Evolutionary conservation across 1,139 yeast genomes (phyloP), one percentile per base, ranked within the genome.

Genomic region (Saccharomyces pastorianus): DNA sequence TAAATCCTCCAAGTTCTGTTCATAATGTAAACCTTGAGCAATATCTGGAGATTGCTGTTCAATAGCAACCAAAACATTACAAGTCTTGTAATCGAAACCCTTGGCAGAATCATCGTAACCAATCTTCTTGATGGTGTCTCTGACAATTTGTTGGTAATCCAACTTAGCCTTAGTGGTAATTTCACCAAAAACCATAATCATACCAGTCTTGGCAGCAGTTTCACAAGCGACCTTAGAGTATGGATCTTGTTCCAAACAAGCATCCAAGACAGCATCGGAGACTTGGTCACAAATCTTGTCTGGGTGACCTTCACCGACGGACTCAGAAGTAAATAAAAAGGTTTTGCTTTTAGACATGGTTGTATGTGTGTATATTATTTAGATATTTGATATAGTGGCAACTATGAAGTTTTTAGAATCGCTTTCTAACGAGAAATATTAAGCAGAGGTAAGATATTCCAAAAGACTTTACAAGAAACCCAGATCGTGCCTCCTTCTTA

Each of bases 241-340:
- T 62, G 99, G 99, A 75, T 93, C 99, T 66, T 80, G 95, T 59
- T 88, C 84, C 67, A 93, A 80, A 81, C 98, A 93, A 67, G 99
- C 99, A 71, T 93, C 99, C 69, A 93, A 82, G 70, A 93, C 88
- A 69, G 99, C 99, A 73, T 95, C 99, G 55, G 96, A 88, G 63
- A 95, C 96, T 80, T 93, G 99, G 77, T 93, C 99, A 79, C 99
- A 93, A 79, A 93, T 95, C 85, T 93, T 93, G 75, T 93, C 99
- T 72, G 99, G 98, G 83, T 93, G 98, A 72, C 98, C 98, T 77
- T 89, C 96, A 79, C 96, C 96, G 67, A 89, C 96, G 65, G 96
- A 89, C 80, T 93, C 99, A 65, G 98, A 91, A 67, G 96, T 88
- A 74, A 88, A 88, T 69, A 88, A 79, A 75, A 88, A 88, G 59